Evolutionary conservation across 306 rosid genomes (phyloP).

Genomic region (Gastrolobium villosum): DNA sequence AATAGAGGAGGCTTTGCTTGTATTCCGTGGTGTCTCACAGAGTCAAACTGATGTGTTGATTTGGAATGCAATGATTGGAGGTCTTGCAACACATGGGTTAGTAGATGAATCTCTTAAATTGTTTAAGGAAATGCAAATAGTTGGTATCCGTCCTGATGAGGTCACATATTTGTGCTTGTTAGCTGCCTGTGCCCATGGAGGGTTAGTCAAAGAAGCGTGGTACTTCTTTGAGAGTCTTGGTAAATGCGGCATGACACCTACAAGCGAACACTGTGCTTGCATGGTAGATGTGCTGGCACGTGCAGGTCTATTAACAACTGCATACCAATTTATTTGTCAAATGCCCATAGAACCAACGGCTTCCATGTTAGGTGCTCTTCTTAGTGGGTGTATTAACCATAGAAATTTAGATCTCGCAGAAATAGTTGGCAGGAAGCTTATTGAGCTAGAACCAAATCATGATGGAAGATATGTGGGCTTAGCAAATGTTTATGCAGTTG

Average conservation of each 20-base stretch:
- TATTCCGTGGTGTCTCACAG: slow-evolving; percentile 56
- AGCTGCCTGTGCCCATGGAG: slow-evolving; percentile 84
- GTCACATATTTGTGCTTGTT: slow-evolving; percentile 83
- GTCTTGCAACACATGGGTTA: slow-evolving; percentile 81
- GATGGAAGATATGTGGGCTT: slow-evolving; percentile 86
- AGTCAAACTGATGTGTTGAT: slow-evolving; percentile 68
- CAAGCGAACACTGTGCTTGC: slow-evolving; percentile 78
- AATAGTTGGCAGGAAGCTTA: slow-evolving; percentile 75
- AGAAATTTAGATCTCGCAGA: slow-evolving; percentile 73
- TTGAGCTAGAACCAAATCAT: slow-evolving; percentile 77
- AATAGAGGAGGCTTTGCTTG: slow-evolving; percentile 69
- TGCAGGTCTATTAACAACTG: slow-evolving; percentile 68
- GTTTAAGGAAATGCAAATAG: slow-evolving; percentile 67
- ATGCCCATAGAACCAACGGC: slow-evolving; percentile 74
- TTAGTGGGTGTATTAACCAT: slow-evolving; percentile 76
- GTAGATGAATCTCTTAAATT: slow-evolving; percentile 62
- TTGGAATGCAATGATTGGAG: slow-evolving; percentile 88
- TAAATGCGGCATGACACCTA: slow-evolving; percentile 62
- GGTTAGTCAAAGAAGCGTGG: slow-evolving; percentile 80
- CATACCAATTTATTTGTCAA: slow-evolving; percentile 69
- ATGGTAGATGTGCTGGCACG: slow-evolving; percentile 83
- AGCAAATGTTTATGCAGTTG: slow-evolving; percentile 73
- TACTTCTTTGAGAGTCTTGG: slow-evolving; percentile 67
- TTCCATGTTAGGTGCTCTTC: slow-evolving; percentile 81
- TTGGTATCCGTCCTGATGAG: slow-evolving; percentile 72